phyloP scores from a whole-genome alignment of 2,329 filamentous ascomycete genomes.

The Aureobasidium melanogenum region DNA sequence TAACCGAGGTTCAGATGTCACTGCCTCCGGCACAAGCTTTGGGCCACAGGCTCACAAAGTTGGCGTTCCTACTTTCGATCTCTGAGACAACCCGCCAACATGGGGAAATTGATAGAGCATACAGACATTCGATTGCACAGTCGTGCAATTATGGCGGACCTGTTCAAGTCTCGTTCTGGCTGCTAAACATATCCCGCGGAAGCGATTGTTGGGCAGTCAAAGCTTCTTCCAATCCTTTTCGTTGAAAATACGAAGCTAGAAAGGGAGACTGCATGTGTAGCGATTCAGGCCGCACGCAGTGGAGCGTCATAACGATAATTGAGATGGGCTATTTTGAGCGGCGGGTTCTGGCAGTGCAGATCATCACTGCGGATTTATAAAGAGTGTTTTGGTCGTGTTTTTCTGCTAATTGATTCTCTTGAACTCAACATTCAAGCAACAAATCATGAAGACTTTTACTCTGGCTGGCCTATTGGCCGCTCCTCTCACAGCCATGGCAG shows the following conservation, averaged over 20 bases:
- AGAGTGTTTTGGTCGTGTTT: neutral
- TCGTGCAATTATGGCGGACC: too few species aligned
- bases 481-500: neutral
- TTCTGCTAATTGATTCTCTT: neutral
- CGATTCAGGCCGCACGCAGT: neutral
- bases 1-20: neutral
- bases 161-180: too few species aligned
- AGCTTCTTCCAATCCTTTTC: neutral
- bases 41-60: neutral
- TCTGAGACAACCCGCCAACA: neutral
- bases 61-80: neutral
- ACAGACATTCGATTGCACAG: neutral
- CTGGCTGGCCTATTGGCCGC: neutral
- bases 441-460: slow-evolving; percentile 1
- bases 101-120: neutral
- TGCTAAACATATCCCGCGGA: neutral
- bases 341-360: neutral
- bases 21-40: neutral
- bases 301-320: neutral
- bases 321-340: neutral
- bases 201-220: neutral
- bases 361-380: neutral
- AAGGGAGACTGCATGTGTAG: neutral
- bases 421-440: neutral
- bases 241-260: neutral